Evolutionary conservation across 164 flowering plant species (phyloP), one percentile per base, ranked within the genome.

Genomic region (Piper betle): DNA sequence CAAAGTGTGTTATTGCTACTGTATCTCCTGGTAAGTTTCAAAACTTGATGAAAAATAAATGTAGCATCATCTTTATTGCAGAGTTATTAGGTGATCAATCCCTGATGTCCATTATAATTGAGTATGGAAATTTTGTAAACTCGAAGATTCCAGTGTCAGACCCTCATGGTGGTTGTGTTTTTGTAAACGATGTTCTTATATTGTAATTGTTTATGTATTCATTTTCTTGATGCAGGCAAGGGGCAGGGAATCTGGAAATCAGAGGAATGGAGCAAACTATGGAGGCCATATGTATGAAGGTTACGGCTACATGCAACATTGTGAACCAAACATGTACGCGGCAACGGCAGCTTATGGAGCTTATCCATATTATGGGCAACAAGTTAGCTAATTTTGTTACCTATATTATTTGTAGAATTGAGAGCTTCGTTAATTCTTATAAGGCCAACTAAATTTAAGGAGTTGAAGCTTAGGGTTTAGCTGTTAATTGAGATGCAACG

Each of bases 361-460:
- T 52, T 90, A 90, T 63, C 90, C 94, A 6, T 52, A 79, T 59
- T 85, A 87, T 66, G 94, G 95, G 57, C 94, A 90, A 48, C 95
- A 91, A 83, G 97, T 87, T 62, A 91, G 87, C 86, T 87, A 74
- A 83, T 37, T n/a, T 11, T 55, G 55, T 55, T 61, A 19, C 2
- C 1, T 46, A 12, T 46, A 46, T 10, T 46, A 33, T 57, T 39
- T 56, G 62, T 64, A 41, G 41, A 46, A 46, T 5, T 46, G 50
- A 25, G 50, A 46, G 11, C 50, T 9, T 10, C 50, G 0, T 2
- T 46, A 15, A 11, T 6, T 42, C 50, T 46, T 15, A 46, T 46
- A 46, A 46, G 10, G 12, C 50, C 50, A 3, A 15, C 50, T 46
- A 46, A 12, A 46, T 46, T 2, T 10, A 46, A 46, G 10, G 10